Evolutionary conservation across 148 eudicot species (phyloP).

Genomic region (Dianthus caryophyllus): DNA sequence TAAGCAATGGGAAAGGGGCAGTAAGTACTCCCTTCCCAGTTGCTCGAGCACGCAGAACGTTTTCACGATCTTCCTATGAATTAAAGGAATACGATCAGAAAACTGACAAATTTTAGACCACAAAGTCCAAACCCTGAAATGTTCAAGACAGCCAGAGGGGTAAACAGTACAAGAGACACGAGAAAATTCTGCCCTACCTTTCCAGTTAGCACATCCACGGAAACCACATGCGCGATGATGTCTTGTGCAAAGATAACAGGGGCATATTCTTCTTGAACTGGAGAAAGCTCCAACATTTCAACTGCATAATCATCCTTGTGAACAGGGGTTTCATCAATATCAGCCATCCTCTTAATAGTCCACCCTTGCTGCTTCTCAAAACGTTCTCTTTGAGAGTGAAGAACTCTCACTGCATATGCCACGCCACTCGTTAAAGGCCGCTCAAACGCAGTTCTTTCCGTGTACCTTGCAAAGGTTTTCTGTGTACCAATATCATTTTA

Average conservation of each 20-base stretch:
- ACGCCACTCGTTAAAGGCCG: constrained; percentile 96
- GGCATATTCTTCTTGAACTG: constrained; percentile 85
- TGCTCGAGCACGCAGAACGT: constrained; percentile 89
- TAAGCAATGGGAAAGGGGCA: constrained; percentile 80
- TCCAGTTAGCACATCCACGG: constrained; percentile 84
- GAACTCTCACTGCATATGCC: constrained; percentile 97
- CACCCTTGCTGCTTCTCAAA: constrained; percentile 90
- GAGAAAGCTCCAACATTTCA: constrained; percentile 62
- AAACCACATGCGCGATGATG: constrained; percentile 74
- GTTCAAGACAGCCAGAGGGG: too few relatives aligned
- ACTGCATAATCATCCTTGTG: constrained; percentile 62
- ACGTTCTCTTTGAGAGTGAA: constrained; percentile 76
- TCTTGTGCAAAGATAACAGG: constrained; percentile 99
- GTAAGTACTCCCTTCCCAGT: constrained; percentile 95
- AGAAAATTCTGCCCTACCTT: constrained; percentile 40
- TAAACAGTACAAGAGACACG: background rate
- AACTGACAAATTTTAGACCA: background rate
- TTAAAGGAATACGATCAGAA: constrained; percentile 16
- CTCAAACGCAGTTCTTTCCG: constrained; percentile 91
- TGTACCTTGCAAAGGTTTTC: constrained; percentile 79
- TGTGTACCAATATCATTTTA: constrained; percentile 41
- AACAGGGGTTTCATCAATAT: constrained; percentile 53
- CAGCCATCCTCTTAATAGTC: constrained; percentile 79
- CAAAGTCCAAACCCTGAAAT: too few relatives aligned
- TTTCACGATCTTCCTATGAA: constrained; percentile 91